phyloP scores from a whole-genome alignment of 345 rosid species.

The Brassica incana region DNA sequence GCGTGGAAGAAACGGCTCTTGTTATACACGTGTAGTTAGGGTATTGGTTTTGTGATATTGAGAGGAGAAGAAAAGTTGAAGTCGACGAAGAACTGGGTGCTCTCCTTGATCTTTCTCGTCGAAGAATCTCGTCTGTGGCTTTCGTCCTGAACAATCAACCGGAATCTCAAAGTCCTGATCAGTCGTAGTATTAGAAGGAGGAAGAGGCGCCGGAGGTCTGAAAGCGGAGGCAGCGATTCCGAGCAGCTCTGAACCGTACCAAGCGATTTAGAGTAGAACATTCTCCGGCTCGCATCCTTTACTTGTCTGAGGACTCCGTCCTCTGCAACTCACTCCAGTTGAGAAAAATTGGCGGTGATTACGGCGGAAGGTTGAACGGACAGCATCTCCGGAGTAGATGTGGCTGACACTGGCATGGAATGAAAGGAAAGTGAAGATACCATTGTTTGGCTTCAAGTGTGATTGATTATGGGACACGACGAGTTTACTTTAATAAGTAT shows the following conservation, averaged over 20 bases:
- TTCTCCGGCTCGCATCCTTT: slow-evolving; percentile 53
- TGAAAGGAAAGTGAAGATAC: slow-evolving; percentile 43
- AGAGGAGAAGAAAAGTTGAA: too few relatives aligned
- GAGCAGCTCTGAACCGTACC: slow-evolving; percentile 93
- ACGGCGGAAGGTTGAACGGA: slow-evolving; percentile 13
- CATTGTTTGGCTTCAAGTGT: slow-evolving; percentile 38
- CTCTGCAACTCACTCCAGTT: slow-evolving; percentile 27
- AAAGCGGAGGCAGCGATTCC: slow-evolving; percentile 84
- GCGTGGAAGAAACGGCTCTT: too few relatives aligned
- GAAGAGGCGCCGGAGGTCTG: slow-evolving; percentile 44
- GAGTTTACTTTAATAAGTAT: slow-evolving; percentile 1
- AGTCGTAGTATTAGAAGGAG: background rate
- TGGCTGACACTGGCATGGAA: slow-evolving; percentile 32
- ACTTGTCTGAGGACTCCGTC: slow-evolving; percentile 41
- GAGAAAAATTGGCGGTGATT: background rate
- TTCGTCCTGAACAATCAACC: slow-evolving; percentile 51
- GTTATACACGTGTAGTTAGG: too few relatives aligned
- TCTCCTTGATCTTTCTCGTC: too few relatives aligned
- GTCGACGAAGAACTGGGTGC: too few relatives aligned
- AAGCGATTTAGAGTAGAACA: slow-evolving; percentile 74
- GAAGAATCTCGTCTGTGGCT: too few relatives aligned
- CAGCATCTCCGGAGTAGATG: slow-evolving; percentile 24
- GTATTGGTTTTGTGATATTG: too few relatives aligned
- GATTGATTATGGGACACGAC: background rate
- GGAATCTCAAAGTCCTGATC: slow-evolving; percentile 19